Evolutionary conservation across 805 yeast species (phyloP).

Genomic region (Barnettozyma wickerhamii): DNA sequence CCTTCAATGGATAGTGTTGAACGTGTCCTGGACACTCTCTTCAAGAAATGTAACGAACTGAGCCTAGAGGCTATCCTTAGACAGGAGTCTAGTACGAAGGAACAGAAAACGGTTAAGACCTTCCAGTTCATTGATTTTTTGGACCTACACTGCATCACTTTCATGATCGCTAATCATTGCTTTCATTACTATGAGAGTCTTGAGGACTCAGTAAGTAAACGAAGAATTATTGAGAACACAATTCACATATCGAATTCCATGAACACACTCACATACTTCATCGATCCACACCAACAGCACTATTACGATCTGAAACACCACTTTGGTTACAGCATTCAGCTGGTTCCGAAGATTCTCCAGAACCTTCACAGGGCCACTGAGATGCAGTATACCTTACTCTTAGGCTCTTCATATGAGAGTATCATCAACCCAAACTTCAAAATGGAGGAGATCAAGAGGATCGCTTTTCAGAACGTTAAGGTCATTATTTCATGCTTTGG

Average conservation of each 20-base stretch:
- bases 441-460: slow-evolving; percentile 5
- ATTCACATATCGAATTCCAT: slow-evolving; percentile 6
- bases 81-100: slow-evolving; percentile 4
- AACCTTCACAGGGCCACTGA: slow-evolving; percentile 7
- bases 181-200: slow-evolving; percentile 7
- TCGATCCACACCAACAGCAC: slow-evolving; percentile 13
- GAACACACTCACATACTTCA: slow-evolving; percentile 8
- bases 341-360: slow-evolving; percentile 13
- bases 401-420: slow-evolving; percentile 3
- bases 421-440: slow-evolving; percentile 1
- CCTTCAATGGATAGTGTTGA: slow-evolving; percentile 4
- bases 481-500: slow-evolving; percentile 8
- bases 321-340: slow-evolving; percentile 9
- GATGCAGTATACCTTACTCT: slow-evolving; percentile 7
- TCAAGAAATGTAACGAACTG: slow-evolving; percentile 3
- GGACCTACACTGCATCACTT: slow-evolving; percentile 10
- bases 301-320: slow-evolving; percentile 7
- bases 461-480: slow-evolving; percentile 7
- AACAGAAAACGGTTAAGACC: slow-evolving; percentile 2
- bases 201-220: not conserved
- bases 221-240: slow-evolving; percentile 4
- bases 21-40: not conserved
- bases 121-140: slow-evolving; percentile 9
- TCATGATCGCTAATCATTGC: slow-evolving; percentile 5
- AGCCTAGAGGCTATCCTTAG: slow-evolving; percentile 7